Evolutionary conservation across 148 eudicot species (phyloP), one percentile per base, ranked within the genome.

Genomic region (Chenopodium album): DNA sequence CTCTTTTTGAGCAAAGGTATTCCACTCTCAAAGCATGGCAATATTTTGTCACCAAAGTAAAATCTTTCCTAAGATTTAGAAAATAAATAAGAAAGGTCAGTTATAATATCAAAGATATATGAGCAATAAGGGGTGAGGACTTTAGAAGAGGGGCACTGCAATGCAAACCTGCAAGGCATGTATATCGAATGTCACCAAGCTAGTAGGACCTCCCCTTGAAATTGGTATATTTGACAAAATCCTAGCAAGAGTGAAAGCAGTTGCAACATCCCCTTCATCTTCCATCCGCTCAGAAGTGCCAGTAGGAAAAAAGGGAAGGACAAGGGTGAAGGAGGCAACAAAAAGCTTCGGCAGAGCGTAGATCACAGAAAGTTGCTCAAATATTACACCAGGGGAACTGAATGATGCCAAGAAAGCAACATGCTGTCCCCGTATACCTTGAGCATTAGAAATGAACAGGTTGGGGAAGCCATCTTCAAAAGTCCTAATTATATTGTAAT

Each of bases 21-120:
- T 75, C 99, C 99, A 82, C 99, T 96, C 86, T 94, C 99, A 81
- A 96, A 96, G 93, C 97, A 96, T 71, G 99, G 99, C 84, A 96
- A 89, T 71, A 96, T 84, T 84, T 88, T 96, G 86, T 96, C 99
- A 54, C 97, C 98, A 84, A 96, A 96, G 91, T 94, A 96, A 87
- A 96, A 96, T 85, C 99, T 86, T 87, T 96, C 99, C 99, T 94
- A 88, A 64, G 44, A 78, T 71, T 82, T 76, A 71, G 80, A 54
- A 50, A 62, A n/a, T 69, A 76, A 77, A 76, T 54, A 68, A 67
- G 28, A 60, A 22, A 52, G 32, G 52, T 59, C 17, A 87, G 22
- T 50, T 64, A 72, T 29, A 56, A 1, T 16, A 56, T 16, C 44
- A 56, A 19, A 76, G 41, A 26, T 41, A 64, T 65, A 72, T 46